Evolutionary conservation across 2,329 filamentous ascomycete species (phyloP).

Genomic region (Neopestalotiopsis sp.): DNA sequence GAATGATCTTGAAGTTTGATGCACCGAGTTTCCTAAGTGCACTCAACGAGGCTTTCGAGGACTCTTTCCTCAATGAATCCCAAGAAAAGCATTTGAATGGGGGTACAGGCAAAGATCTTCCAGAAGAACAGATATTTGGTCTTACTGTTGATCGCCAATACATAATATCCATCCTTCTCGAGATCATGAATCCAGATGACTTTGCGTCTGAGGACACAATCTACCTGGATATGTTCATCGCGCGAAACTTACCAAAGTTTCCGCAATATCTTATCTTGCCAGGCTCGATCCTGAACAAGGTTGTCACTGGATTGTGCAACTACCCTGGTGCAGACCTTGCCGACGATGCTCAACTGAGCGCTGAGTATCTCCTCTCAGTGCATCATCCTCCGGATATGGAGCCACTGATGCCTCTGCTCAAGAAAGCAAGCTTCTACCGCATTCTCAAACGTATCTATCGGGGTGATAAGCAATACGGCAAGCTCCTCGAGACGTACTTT

Average conservation of each 20-base stretch:
- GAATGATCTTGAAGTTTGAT: slow-evolving; percentile 85
- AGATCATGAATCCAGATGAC: slow-evolving; percentile 81
- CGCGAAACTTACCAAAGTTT: slow-evolving; percentile 93
- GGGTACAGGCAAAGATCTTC: slow-evolving; percentile 53
- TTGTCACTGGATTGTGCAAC: slow-evolving; percentile 81
- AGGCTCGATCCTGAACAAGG: slow-evolving; percentile 80
- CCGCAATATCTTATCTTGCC: slow-evolving; percentile 93
- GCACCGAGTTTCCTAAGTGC: slow-evolving; percentile 92
- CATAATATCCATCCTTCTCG: slow-evolving; percentile 85
- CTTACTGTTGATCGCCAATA: slow-evolving; percentile 88
- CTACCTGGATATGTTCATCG: slow-evolving; percentile 98
- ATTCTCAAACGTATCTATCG: slow-evolving; percentile 91
- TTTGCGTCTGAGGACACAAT: slow-evolving; percentile 85
- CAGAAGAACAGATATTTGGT: slow-evolving; percentile 70
- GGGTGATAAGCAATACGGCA: slow-evolving; percentile 77
- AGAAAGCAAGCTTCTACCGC: slow-evolving; percentile 82
- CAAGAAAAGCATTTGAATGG: slow-evolving; percentile 66
- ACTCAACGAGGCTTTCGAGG: slow-evolving; percentile 96
- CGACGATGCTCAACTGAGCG: slow-evolving; percentile 95
- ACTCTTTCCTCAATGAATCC: slow-evolving; percentile 86
- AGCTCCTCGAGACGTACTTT: slow-evolving; percentile 81
- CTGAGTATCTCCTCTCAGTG: slow-evolving; percentile 90
- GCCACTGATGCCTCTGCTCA: slow-evolving; percentile 76
- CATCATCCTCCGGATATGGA: slow-evolving; percentile 88
- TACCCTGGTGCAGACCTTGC: slow-evolving; percentile 81